These are phyloP conservation scores for Typha latifolia DNA, from an alignment of 176 grass and related monocot genomes.

Conservation along the genomic window DNA sequence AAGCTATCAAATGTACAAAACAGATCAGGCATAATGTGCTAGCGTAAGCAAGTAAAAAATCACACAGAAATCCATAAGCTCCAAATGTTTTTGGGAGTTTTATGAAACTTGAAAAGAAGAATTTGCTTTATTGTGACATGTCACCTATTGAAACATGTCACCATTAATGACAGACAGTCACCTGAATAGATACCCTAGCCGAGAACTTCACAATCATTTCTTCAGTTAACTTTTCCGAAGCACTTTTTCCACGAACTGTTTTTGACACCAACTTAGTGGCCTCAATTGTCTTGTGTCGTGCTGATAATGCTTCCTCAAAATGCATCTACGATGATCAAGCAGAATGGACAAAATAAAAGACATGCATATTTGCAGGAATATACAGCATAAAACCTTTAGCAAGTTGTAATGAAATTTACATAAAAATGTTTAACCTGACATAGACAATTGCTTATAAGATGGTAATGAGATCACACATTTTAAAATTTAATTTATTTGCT, in stretches of 20 bases:
- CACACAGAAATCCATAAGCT: too few relatives aligned
- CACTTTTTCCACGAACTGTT: constrained; percentile 58
- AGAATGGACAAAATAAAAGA: constrained; percentile 17
- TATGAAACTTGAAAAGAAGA: too few relatives aligned
- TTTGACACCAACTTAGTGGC: constrained; percentile 63
- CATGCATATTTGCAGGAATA: not conserved
- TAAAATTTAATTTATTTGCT: too few relatives aligned
- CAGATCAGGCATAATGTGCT: too few relatives aligned
- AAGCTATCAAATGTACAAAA: too few relatives aligned
- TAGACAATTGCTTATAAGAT: too few relatives aligned
- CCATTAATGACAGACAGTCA: constrained; percentile 10
- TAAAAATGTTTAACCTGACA: too few relatives aligned
- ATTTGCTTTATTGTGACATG: too few relatives aligned
- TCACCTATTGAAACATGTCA: not conserved
- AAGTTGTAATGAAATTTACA: too few relatives aligned
- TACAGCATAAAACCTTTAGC: not conserved
- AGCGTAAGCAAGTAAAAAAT: too few relatives aligned
- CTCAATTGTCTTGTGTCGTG: constrained; percentile 57
- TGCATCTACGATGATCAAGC: constrained; percentile 55
- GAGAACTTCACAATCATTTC: constrained; percentile 87
- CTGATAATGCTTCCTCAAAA: constrained; percentile 88
- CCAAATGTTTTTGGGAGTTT: too few relatives aligned
- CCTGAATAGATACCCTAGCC: constrained; percentile 82
- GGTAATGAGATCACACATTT: too few relatives aligned
- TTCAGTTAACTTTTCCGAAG: constrained; percentile 70